Evolutionary conservation across 176 grass and related monocot genomes (phyloP).

Genomic region (Tillandsia fasciculata): DNA sequence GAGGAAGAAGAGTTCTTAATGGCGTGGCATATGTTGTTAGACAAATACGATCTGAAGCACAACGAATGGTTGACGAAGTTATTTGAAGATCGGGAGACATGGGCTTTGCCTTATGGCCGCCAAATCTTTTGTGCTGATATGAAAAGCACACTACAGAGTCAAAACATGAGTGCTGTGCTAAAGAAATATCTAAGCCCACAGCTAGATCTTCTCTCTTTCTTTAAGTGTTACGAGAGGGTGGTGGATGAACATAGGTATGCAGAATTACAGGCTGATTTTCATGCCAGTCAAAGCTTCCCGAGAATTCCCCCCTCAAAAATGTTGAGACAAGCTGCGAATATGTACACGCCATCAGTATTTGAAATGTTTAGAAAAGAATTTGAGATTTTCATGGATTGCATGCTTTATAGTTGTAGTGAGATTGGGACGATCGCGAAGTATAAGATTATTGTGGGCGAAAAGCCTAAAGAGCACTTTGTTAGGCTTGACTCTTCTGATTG

Average conservation of each 20-base stretch:
- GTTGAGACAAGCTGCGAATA: constrained; percentile 35
- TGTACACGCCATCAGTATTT: constrained; percentile 38
- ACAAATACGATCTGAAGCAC: constrained; percentile 17
- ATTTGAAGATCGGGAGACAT: constrained; percentile 28
- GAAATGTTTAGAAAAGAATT: constrained; percentile 46
- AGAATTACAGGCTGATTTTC: constrained; percentile 34
- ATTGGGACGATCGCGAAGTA: constrained; percentile 22
- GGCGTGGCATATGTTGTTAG: constrained; percentile 12
- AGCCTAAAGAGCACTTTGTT: constrained; percentile 26
- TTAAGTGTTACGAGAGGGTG: constrained; percentile 38
- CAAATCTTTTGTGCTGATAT: constrained; percentile 29
- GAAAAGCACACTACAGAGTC: constrained; percentile 22
- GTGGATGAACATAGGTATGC: constrained; percentile 37
- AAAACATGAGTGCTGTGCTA: constrained; percentile 27
- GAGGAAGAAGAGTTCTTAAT: constrained; percentile 23
- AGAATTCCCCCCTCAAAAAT: constrained; percentile 36
- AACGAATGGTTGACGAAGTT: constrained; percentile 27
- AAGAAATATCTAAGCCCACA: constrained; percentile 34
- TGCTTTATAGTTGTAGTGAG: constrained; percentile 18
- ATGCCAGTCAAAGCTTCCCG: constrained; percentile 33
- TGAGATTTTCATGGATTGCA: constrained; percentile 45
- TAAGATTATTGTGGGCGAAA: constrained; percentile 31
- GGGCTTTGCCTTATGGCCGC: constrained; percentile 15
- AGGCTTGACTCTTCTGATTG: constrained; percentile 26
- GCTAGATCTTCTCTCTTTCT: constrained; percentile 33